Evolutionary conservation across 305 asterid genomes (phyloP).

Genomic region (Fraxinus latifolia): DNA sequence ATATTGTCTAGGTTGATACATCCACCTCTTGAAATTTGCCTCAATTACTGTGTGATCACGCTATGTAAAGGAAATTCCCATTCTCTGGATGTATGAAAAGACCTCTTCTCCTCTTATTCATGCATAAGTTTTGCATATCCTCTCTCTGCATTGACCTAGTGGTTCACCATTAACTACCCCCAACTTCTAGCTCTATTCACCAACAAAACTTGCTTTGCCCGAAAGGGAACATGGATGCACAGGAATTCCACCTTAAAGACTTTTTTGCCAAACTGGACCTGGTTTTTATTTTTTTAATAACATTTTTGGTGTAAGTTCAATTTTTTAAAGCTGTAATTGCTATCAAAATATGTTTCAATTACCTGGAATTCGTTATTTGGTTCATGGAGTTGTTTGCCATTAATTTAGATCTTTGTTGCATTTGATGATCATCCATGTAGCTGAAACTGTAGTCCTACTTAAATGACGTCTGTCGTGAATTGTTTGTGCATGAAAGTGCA

Average conservation of each 20-base stretch:
- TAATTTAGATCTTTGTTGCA: neutral
- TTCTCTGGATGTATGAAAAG: neutral
- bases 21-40: neutral
- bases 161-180: neutral
- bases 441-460: neutral
- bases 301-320: neutral
- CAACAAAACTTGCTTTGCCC: neutral
- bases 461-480: neutral
- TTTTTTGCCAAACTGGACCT: neutral
- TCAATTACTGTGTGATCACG: neutral
- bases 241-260: neutral
- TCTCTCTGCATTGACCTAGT: neutral
- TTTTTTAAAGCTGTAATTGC: neutral
- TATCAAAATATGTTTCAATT: neutral
- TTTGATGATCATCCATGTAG: neutral
- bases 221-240: neutral
- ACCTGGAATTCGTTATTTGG: constrained; percentile 1
- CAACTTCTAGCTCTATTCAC: neutral
- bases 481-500: neutral
- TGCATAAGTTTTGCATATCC: neutral
- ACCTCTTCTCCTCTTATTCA: neutral
- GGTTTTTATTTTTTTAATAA: neutral
- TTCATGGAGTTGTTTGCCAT: neutral
- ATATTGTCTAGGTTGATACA: neutral
- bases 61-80: neutral